These are phyloP conservation scores for Phalaenopsis hybrid DNA, from an alignment of 116 monocot genomes.

Conservation along the genomic window DNA sequence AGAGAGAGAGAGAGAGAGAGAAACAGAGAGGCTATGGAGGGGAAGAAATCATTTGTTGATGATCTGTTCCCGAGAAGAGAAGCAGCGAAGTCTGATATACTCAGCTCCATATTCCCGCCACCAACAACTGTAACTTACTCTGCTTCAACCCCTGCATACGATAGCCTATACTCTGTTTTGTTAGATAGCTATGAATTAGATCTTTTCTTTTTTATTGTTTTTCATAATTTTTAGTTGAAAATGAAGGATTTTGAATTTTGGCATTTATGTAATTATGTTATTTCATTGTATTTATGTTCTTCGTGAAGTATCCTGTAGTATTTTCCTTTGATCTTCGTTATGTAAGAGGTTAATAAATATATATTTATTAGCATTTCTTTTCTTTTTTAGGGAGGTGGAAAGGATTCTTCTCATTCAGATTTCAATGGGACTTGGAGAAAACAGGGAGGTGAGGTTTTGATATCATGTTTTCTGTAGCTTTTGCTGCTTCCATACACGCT, in stretches of 20 bases:
- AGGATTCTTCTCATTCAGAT: conserved; percentile 2
- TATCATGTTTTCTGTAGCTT: no score
- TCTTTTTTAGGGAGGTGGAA: conserved; percentile 4
- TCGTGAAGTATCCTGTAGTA: background rate
- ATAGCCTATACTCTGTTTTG: background rate
- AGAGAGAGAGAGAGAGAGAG: background rate
- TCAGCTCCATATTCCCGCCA: conserved; percentile 10
- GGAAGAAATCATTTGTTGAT: conserved; percentile 10
- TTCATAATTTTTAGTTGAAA: background rate
- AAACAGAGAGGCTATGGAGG: background rate
- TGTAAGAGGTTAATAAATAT: background rate
- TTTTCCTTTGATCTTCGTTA: background rate
- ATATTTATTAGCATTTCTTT: background rate
- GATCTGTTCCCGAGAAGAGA: conserved; percentile 9
- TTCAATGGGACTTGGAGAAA: background rate
- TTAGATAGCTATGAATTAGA: background rate
- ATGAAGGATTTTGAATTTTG: no score
- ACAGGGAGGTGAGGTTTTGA: conserved; percentile 1
- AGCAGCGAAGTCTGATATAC: conserved; percentile 7
- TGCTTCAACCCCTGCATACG: background rate
- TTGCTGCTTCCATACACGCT: no score
- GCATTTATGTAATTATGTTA: no score
- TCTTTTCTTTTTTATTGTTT: background rate
- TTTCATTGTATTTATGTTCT: background rate
- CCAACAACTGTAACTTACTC: background rate